Evolutionary conservation across 306 rosid species (phyloP), one percentile per base, ranked within the genome.

Genomic region (Rosa rugosa): DNA sequence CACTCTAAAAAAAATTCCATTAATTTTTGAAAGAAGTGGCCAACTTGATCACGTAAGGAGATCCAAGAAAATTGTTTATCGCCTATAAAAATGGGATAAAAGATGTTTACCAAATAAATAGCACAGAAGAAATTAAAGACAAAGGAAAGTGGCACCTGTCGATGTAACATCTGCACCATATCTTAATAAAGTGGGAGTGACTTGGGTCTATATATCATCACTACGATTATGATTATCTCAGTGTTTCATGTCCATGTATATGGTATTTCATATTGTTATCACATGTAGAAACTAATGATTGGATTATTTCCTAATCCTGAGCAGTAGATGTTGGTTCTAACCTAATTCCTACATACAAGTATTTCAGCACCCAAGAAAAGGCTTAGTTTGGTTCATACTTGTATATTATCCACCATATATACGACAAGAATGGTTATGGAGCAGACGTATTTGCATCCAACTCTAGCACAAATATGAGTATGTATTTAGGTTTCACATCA

Each of bases 111-210:
- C 68, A 8, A 56, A 53, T 4, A 40, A 56, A 56, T 13, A 44
- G 36, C 38, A 73, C n/a, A 38, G 1, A 6, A 41, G 44, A 53
- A 56, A 14, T 18, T 20, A 62, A 40, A 5, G 67, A 72, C 74
- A 78, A 67, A 59, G 12, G 68, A 78, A 72, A 73, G 84, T 84
- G 85, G 82, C 45, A 72, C 66, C 66, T 7, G 27, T 40, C 11
- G 50, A 68, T 73, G 63, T 47, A 69, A 44, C 62, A 38, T 68
- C 47, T 54, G 54, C 84, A 80, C 83, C 44, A 80, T 11, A 64
- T 63, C 36, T 63, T 34, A 41, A 31, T 31, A 31, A 2, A 75
- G 49, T 40, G 40, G 54, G 14, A 57, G n/a, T 8, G 10, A 62
- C 59, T 57, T 73, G 72, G 62, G 36, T 31, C 36, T 31, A 31